Base-by-base conservation (phyloP, 225 moss, liverwort and hornwort species). In the Polytrichum formosum region DNA sequence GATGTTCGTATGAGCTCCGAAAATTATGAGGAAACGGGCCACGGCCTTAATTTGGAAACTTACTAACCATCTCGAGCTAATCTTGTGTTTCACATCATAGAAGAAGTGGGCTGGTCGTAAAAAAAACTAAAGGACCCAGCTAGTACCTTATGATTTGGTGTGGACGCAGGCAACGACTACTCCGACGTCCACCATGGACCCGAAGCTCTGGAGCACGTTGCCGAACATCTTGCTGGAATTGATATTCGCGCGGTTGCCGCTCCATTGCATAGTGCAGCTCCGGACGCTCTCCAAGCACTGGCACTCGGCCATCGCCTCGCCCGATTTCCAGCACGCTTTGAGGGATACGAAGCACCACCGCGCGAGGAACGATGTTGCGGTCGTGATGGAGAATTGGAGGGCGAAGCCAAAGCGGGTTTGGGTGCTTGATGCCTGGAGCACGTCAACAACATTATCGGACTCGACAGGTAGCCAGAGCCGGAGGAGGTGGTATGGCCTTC, bases 251-350 rank as follows among this genome's bases (percentile, higher is more conserved):
- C 62, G 13, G 4, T 26, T 63, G 17, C 62, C 62, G 17, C 62
- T 63, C 25, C 62, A 63, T 26, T 63, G 62, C 62, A 63, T 63
- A 8, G 23, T 63, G 25, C 26, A 26, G 17, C 62, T 63, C 27
- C 62, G 62, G 17, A 26, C 17, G 21, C 62, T 63, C 8, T 63
- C 62, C 27, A 23, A 63, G 22, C 62, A 23, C 21, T 63, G 62
- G 62, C 23, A 63, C 7, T 22, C 21, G 25, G 16, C 26, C 26
- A 63, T 63, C 26, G 62, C 62, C 26, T 63, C 62, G 17, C 8
- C 62, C 4, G 62, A 22, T 23, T 63, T 63, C 26, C 62, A 63
- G 62, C 62, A 63, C 23, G 62, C 62, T 16, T 63, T 63, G 13
- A 46, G 46, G 46, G 46, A 46, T 46, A 13, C 46, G 13, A 46